Percentiles rank a stretch among this genome's conserved stretches.
Evolutionary conservation across 2,329 filamentous ascomycete genomes (phyloP).

Genomic region (Exutisphaerella laricina): DNA sequence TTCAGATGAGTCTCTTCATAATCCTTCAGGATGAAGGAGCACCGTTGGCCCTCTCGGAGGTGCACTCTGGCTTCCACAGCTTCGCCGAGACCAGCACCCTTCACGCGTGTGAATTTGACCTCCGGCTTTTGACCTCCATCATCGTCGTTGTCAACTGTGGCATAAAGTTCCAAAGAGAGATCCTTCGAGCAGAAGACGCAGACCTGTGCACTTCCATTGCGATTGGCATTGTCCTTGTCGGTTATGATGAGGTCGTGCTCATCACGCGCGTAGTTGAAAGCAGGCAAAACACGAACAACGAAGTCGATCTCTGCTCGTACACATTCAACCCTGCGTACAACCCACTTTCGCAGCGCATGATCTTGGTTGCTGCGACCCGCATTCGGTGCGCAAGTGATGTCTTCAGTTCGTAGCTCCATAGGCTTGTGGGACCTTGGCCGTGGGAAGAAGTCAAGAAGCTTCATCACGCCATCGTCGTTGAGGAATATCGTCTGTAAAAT

Average conservation of each 20-base stretch:
- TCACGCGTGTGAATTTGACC: neutral
- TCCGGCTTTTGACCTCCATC: neutral
- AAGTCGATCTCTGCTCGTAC: neutral
- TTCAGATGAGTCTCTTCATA: neutral
- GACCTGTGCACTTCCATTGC: neutral
- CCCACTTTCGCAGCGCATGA: neutral
- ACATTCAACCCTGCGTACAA: neutral
- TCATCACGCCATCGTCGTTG: neutral
- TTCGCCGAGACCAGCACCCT: neutral
- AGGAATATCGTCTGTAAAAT: neutral
- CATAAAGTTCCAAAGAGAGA: neutral
- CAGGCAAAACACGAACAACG: neutral
- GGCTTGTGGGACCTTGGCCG: neutral
- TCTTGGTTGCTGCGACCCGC: neutral
- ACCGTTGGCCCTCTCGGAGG: neutral
- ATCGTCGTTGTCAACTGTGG: neutral
- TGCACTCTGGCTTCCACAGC: neutral
- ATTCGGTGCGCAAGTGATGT: neutral
- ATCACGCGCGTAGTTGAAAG: constrained; percentile 1
- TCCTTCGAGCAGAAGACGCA: neutral
- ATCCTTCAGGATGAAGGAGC: constrained; percentile 1
- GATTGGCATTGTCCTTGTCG: neutral
- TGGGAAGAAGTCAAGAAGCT: neutral
- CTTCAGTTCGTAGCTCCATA: neutral
- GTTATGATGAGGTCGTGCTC: neutral